Evolutionary conservation across 139 green algal species (phyloP), one percentile per base, ranked within the genome.

Genomic region (Coelastrella sp.): DNA sequence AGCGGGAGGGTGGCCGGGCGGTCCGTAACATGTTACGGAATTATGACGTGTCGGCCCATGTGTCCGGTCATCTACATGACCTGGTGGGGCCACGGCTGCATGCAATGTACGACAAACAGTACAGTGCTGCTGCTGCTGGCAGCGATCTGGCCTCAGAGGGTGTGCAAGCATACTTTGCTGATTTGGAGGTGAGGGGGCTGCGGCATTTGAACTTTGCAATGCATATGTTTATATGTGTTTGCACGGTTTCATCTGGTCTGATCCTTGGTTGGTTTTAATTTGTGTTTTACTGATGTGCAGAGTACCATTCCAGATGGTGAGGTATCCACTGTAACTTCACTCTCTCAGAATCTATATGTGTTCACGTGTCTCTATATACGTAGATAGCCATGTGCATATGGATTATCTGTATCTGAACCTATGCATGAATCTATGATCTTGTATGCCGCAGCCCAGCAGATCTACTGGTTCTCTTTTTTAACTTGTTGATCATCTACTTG

Each of bases 61-160:
- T 87, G 54, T 87, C 82, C 8, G 82, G 82, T 8, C 82, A 87
- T 23, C 32, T 87, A 32, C 82, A 87, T 78, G 82, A 87, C 32
- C 23, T 87, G 64, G 13, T 87, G 13, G 82, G 82, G 2, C 82
- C 22, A 3, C 20, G 17, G 16, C 73, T 87, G 82, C 82, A 87
- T 19, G 17, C 59, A 19, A 64, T 87, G 65, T 64, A 79, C 22
- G 14, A 64, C 82, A 87, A 87, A 47, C 6, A 86, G 80, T 3
- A 20, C 8, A 57, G 7, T n/a, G 61, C 80, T 16, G 57, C 22
- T 64, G 22, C 59, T 85, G 79, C 54, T 73, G 58, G 57, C 32
- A 56, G 56, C 56, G 76, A 23, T 60, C 14, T 5, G 3, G 76
- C 20, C 32, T 59, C 76, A 82, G 76, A 10, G 19, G 76, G 6